Conservation (phyloP, 352 stramenopile species). For the Globisporangium acanthophoron region DNA sequence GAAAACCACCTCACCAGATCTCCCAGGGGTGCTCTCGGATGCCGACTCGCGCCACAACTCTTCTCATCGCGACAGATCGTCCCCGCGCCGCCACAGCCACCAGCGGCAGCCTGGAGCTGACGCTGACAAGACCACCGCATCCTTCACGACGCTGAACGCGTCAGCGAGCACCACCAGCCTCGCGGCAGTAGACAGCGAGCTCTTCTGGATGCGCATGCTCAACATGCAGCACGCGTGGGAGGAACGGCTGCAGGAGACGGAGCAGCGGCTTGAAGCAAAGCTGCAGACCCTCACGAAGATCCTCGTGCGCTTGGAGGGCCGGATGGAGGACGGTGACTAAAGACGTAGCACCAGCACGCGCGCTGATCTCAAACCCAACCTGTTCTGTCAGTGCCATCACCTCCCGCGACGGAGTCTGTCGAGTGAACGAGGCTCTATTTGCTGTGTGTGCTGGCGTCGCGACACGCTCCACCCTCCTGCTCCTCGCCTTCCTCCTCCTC, state of each 20-base stretch:
- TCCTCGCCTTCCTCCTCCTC: not conserved
- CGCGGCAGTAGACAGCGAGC: constrained; percentile 27
- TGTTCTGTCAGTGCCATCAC: not conserved
- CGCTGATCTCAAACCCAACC: not conserved
- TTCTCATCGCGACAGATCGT: not conserved
- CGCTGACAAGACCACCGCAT: not conserved
- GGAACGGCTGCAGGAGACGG: constrained; percentile 47
- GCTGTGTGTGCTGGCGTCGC: too few species aligned
- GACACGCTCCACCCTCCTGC: not conserved
- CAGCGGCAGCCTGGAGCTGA: not conserved
- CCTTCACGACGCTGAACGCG: too few species aligned
- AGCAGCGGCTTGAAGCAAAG: constrained; percentile 64
- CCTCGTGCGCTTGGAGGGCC: constrained; percentile 48
- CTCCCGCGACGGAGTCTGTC: not conserved
- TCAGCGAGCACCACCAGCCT: too few species aligned
- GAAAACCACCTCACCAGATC: not conserved
- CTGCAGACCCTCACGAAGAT: constrained; percentile 67
- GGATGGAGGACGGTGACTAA: constrained; percentile 56
- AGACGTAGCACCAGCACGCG: too few species aligned
- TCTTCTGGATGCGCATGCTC: constrained; percentile 38
- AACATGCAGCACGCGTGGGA: constrained; percentile 63
- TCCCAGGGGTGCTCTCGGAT: not conserved
- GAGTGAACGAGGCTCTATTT: not conserved
- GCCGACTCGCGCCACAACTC: not conserved
- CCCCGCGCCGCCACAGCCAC: not conserved